Percentiles rank a stretch among this genome's conserved stretches.
Conservation (phyloP, 2,329 filamentous ascomycete species). For the Diatrype stigma region DNA sequence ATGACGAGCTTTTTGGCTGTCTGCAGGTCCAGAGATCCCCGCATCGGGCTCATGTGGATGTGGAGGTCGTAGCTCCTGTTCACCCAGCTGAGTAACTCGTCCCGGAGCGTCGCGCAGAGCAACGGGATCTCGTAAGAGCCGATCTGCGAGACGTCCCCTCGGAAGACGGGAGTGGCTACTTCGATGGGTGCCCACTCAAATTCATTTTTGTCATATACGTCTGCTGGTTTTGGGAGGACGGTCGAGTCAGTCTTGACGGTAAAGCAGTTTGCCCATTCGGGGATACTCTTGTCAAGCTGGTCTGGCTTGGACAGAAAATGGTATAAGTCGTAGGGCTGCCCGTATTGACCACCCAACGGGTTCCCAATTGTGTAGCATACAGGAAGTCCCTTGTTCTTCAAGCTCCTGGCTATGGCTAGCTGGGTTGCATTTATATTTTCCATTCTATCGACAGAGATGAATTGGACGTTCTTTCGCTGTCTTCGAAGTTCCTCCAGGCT, state of each 20-base stretch:
- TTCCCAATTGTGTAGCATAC: not conserved
- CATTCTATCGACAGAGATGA: too few relatives aligned
- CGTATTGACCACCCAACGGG: not conserved
- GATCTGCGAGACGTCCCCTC: not conserved
- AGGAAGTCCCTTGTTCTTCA: too few relatives aligned
- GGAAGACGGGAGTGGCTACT: not conserved
- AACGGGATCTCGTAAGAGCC: not conserved
- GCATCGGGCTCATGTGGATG: not conserved
- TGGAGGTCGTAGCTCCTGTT: not conserved
- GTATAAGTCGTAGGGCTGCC: not conserved
- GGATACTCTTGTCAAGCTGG: not conserved
- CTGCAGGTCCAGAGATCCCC: not conserved
- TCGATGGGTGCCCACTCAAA: not conserved
- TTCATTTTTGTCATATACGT: not conserved
- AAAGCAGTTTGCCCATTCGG: not conserved
- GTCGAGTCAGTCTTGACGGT: not conserved
- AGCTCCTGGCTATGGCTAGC: too few relatives aligned
- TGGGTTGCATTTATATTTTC: too few relatives aligned
- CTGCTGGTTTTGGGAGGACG: not conserved
- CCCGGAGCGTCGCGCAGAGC: not conserved
- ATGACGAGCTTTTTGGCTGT: not conserved
- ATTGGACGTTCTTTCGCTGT: too few relatives aligned
- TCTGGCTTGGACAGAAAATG: not conserved
- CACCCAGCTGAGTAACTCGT: not conserved
- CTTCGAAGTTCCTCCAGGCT: too few relatives aligned